Conservation (phyloP, 345 rosid species). For the Lepidium aucheri region DNA sequence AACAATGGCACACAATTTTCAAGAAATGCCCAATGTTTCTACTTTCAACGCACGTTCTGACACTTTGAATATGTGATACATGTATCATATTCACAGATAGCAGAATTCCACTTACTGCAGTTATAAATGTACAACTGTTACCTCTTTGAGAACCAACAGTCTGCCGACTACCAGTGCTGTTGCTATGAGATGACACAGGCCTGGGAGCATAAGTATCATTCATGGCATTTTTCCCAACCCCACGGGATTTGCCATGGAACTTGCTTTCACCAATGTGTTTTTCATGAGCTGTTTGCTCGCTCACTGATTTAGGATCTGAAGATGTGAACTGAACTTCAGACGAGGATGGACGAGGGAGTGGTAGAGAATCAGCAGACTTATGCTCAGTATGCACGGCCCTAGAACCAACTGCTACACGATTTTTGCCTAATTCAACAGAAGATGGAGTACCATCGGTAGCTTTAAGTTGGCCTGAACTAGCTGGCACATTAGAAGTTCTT, state of each 20-base stretch:
- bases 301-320: conserved; percentile 55
- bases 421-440: conserved; percentile 33
- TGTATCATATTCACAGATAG: not conserved
- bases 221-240: conserved; percentile 40
- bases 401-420: conserved; percentile 35
- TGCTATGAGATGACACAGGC: conserved; percentile 42
- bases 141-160: conserved; percentile 62
- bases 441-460: conserved; percentile 27
- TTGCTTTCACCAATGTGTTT: conserved; percentile 39
- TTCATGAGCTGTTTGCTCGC: conserved; percentile 39
- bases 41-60: not conserved
- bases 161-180: conserved; percentile 60
- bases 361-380: conserved; percentile 29
- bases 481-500: conserved; percentile 29
- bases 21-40: not conserved
- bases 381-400: conserved; percentile 32
- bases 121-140: conserved; percentile 9
- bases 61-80: not conserved
- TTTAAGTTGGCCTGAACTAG: conserved; percentile 35
- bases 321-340: conserved; percentile 49
- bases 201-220: conserved; percentile 46
- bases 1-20: not conserved
- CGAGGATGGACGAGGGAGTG: conserved; percentile 40
- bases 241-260: conserved; percentile 45
- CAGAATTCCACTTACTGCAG: not conserved